These are phyloP conservation scores for Gentiana straminea DNA, from an alignment of 257 asterid genomes.

Conservation along the genomic window DNA sequence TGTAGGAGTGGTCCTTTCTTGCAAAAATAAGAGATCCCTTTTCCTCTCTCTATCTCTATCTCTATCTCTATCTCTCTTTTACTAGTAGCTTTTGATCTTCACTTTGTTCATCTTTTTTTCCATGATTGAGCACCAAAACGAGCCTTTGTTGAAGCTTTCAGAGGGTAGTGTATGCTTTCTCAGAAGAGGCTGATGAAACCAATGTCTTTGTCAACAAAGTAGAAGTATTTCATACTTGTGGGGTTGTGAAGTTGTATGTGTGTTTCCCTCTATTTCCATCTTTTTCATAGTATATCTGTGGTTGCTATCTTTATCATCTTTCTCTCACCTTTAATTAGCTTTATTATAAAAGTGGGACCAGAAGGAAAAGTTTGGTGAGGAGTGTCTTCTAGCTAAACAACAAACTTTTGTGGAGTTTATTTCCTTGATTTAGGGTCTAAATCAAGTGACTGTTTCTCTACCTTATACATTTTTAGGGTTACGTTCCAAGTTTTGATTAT, in stretches of 20 bases:
- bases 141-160: constrained; percentile 33
- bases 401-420: constrained; percentile 36
- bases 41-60: constrained; percentile 1
- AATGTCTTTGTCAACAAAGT: constrained; percentile 28
- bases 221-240: constrained; percentile 31
- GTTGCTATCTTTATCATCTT: constrained; percentile 7
- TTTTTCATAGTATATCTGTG: constrained; percentile 1
- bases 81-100: constrained; percentile 7
- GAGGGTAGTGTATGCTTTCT: constrained; percentile 24
- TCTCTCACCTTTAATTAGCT: constrained; percentile 21
- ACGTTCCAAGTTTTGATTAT: constrained; percentile 6
- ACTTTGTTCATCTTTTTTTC: constrained; percentile 23
- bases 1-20: not conserved
- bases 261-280: constrained; percentile 5
- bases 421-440: constrained; percentile 56
- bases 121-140: constrained; percentile 28
- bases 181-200: constrained; percentile 19
- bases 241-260: constrained; percentile 20
- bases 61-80: not conserved
- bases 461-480: constrained; percentile 13
- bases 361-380: constrained; percentile 22
- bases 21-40: constrained; percentile 2
- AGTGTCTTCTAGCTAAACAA: constrained; percentile 36
- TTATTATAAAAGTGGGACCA: constrained; percentile 27
- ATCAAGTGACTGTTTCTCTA: not conserved